Conservation (phyloP, 306 rosid species). For the Cucurbita moschata region DNA sequence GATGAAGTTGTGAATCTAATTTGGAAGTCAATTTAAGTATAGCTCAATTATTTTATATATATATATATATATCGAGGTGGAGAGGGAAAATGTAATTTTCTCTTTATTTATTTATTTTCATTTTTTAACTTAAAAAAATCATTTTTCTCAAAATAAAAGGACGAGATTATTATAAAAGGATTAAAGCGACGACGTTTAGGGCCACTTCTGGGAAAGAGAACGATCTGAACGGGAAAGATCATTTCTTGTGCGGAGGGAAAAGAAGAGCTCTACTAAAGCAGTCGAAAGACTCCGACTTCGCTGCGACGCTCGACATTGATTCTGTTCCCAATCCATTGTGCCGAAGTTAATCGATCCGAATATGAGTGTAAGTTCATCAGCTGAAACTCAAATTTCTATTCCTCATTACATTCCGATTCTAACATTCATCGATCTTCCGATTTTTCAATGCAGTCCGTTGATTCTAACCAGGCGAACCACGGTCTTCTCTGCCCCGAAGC, state of each 20-base stretch:
- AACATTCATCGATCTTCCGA: background rate
- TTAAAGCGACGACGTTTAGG: background rate
- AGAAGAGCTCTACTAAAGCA: background rate
- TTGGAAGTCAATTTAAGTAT: too few species aligned
- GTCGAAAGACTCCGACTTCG: background rate
- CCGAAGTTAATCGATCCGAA: background rate
- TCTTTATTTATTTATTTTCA: too few species aligned
- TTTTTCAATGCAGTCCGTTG: conserved; percentile 11
- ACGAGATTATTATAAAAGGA: background rate
- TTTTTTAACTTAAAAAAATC: too few species aligned
- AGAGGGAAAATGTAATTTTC: too few species aligned
- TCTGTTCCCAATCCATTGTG: background rate
- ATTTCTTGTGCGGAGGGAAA: conserved; percentile 28
- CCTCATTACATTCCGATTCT: background rate
- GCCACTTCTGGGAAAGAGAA: background rate
- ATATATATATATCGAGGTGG: too few species aligned
- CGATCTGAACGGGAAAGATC: background rate
- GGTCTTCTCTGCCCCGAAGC: conserved; percentile 14
- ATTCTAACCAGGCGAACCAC: conserved; percentile 21
- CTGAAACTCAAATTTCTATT: background rate
- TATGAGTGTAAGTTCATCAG: conserved; percentile 9
- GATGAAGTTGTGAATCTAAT: too few species aligned
- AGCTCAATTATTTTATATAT: too few species aligned
- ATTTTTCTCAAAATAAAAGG: too few species aligned
- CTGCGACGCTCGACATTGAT: background rate